Evolutionary conservation across 108 stramenopile species (phyloP), one percentile per base, ranked within the genome.

Genomic region (Nannochloropsis granulata): DNA sequence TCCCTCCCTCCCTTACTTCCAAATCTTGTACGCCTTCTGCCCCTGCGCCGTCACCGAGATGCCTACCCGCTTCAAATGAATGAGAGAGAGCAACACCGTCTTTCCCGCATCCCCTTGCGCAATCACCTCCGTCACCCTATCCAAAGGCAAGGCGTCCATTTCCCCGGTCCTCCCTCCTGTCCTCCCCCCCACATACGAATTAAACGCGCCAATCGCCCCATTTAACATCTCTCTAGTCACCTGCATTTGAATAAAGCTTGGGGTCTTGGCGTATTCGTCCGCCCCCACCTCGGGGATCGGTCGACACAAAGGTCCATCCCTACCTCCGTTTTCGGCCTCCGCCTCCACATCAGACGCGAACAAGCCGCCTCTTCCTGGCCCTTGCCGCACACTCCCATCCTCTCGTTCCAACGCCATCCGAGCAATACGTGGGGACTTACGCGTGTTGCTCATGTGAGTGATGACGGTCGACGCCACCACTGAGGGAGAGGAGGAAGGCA

Each of bases 41-140:
- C 43, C 82, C 23, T 25, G 44, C 44, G 34, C 43, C 8, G 23
- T 82, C 82, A 82, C 43, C 3, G 21, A 13, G n/a, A 82, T 23
- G 12, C 82, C 23, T 11, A 71, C 56, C 56, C 56, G 56, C 43
- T 82, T 82, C 24, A 82, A 43, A 43, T 82, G 82, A 23, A 43
- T 43, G 34, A 82, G 82, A n/a, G 82, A 82, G 19, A 82, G 82
- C 82, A 82, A 43, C 8, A 82, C 23, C 42, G 82, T 82, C 82
- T 82, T 82, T 9, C 34, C 25, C 21, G n/a, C 21, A 71, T 71
- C 56, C 16, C 56, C 56, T 11, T 71, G 56, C 7, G 56, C 56
- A n/a, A 71, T 71, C 16, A 71, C n/a, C n/a, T 71, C 56, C 21
- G 56, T 71, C 21, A 71, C 56, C n/a, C n/a, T 16, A 71, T 71